A percentile compares a stretch with the other conserved stretches of the same genome.
Evolutionary conservation across 768 basidiomycete genomes (phyloP).

Genomic region (Boletus reticulatus): DNA sequence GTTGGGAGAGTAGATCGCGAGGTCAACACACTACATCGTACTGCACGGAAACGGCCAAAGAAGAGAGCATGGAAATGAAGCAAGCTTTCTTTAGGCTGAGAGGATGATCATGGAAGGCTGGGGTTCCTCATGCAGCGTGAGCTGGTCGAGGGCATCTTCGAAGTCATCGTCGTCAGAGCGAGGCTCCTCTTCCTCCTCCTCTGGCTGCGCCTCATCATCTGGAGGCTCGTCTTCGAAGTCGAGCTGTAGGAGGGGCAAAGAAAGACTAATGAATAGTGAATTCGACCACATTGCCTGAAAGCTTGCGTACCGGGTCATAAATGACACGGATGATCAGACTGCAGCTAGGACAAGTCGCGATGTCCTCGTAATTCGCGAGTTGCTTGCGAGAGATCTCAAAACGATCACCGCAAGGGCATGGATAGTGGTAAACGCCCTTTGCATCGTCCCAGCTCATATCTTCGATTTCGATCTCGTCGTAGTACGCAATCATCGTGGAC

Average conservation of each 20-base stretch:
- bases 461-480: conserved; percentile 97
- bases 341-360: conserved; percentile 95
- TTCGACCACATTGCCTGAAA: neutral
- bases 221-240: conserved; percentile 81
- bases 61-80: neutral
- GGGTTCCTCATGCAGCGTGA: conserved; percentile 32
- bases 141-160: conserved; percentile 66
- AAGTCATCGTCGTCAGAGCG: conserved; percentile 48
- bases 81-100: conserved; percentile 13
- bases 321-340: conserved; percentile 90
- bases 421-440: conserved; percentile 88
- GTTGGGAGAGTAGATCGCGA: neutral
- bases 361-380: conserved; percentile 86
- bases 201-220: conserved; percentile 40
- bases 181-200: conserved; percentile 27
- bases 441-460: conserved; percentile 90
- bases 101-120: conserved; percentile 10
- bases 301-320: conserved; percentile 82
- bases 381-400: conserved; percentile 92
- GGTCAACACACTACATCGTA: conserved; percentile 1
- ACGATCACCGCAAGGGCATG: conserved; percentile 96
- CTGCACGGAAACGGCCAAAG: neutral
- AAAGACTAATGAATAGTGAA: neutral
- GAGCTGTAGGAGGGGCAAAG: conserved; percentile 44
- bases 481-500: conserved; percentile 71